Evolutionary conservation across 2,329 filamentous ascomycete species (phyloP).

Genomic region (Ophiocordyceps australis): DNA sequence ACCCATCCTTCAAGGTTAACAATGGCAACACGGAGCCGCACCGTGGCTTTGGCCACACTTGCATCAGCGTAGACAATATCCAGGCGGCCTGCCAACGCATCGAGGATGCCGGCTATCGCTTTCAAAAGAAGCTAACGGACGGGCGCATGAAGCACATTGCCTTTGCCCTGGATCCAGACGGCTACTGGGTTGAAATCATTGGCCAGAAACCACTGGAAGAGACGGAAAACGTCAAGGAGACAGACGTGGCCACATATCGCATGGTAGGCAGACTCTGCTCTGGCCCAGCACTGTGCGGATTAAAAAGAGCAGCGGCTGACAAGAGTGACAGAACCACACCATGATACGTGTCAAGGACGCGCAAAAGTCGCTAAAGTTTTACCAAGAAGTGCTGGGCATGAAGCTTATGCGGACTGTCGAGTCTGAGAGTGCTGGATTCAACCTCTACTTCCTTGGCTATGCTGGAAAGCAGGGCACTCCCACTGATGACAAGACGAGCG

Average conservation of each 20-base stretch:
- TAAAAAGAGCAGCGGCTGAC: background rate
- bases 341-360: constrained; percentile 88
- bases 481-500: constrained; percentile 34
- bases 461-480: constrained; percentile 34
- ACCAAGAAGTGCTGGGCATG: constrained; percentile 84
- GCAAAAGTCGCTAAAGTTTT: constrained; percentile 58
- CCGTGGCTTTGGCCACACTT: constrained; percentile 72
- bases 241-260: constrained; percentile 59
- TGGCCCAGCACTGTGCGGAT: too few relatives aligned
- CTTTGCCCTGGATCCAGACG: constrained; percentile 77
- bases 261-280: constrained; percentile 24
- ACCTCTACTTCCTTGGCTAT: constrained; percentile 86
- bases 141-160: constrained; percentile 79
- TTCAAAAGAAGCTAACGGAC: constrained; percentile 88
- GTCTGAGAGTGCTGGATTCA: constrained; percentile 56
- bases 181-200: constrained; percentile 74
- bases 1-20: constrained; percentile 60
- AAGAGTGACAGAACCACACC: constrained; percentile 51
- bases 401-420: constrained; percentile 56
- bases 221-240: constrained; percentile 53
- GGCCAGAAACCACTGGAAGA: constrained; percentile 53
- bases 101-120: constrained; percentile 77
- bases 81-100: constrained; percentile 80
- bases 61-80: constrained; percentile 67
- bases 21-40: constrained; percentile 87